Base-by-base conservation (phyloP, 2,329 filamentous ascomycete genomes). In the Neofusicoccum ribis region DNA sequence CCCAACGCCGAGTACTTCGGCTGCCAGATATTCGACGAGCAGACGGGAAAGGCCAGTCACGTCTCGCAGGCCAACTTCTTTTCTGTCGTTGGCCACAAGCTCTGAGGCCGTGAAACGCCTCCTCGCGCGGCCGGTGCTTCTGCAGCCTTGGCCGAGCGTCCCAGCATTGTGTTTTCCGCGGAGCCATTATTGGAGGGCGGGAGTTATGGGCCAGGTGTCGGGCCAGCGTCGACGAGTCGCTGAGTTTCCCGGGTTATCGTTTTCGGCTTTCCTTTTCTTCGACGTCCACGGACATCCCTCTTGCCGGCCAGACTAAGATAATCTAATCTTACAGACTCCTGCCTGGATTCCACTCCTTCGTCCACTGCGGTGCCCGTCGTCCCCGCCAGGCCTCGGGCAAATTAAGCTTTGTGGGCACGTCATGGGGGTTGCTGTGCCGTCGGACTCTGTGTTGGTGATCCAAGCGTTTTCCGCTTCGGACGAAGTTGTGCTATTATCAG, bases 1-100 rank as follows among this genome's bases (percentile, higher is more conserved):
- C 93, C 93, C 3, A 96, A 97, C 72, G 93, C 94, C 43, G 92
- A 92, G 43, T 90, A 86, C 66, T 86, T 87, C 67, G 93, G 93
- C 27, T 96, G 92, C 77, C 86, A 91, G 72, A 87, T 94, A 73
- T 97, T 94, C 76, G 86, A 94, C 72, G 86, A 89, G 68, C 83
- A 83, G 70, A 96, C 92, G 3, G 91, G 93, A 62, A 88, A 88
- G 77, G 87, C 85, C 65, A 89, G 84, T 70, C 90, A 92, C 75
- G 84, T 93, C 52, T 83, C 84, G 66, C 89, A 91, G 72, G 89
- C 86, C 72, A 85, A 87, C 66, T 91, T 91, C 80, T 92, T 87
- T 78, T 93, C 91, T n/a, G 75, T 81, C 63, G 72, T 80, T 59
- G 83, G 83, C 20, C 61, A 70, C 23, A 75, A 70, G 68, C 69